Base-by-base conservation (phyloP, 768 basidiomycete genomes). In the Pilatotrama ljubarskyi region DNA sequence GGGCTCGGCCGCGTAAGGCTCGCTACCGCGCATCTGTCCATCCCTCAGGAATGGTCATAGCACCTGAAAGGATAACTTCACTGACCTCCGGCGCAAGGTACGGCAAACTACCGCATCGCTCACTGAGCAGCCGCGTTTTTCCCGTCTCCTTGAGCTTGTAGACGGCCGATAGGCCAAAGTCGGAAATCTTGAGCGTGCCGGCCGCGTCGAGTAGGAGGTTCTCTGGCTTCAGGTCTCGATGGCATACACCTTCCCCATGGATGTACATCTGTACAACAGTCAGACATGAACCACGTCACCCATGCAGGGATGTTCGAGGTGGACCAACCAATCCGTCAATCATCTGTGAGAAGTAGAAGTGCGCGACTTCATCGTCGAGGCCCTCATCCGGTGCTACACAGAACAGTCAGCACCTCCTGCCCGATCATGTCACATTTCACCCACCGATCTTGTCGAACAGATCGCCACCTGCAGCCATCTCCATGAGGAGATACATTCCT, bases 391-490 rank as follows among this genome's bases (percentile, higher is more conserved):
- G 95, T 2, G 88, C 97, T 98, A 51, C n/a, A 13, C 10, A 20
- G 13, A 51, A 22, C 37, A 24, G 38, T 54, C 37, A 44, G 54
- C 38, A 14, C 11, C 6, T 41, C 2, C 2, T 22, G 24, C 10
- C 20, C 2, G 2, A 9, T 11, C 4, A 8, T 20, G 14, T 24
- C 25, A 17, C 7, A 52, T 43, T 22, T 20, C 13, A 64, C 50
- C 73, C 68, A 96, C 96, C 91, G 51, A 99, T 99, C 78, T 98
- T 99, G 74, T 99, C 97, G 72, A 99, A 99, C 32, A 99, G 75
- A 73, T 98, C 97, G 0, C 97, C 97, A 20, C 95, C 95, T 1
- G 86, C 86, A 0, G 96, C 97, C 35, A 96, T 77, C 72, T 98
- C 97, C 68, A 99, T 75, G 18, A 98, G 76, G 82, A 99, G 93